Percentiles rank a stretch among this genome's conserved stretches.
Evolutionary conservation across 2,329 filamentous ascomycete species (phyloP).

Genomic region (Ascosphaera apis): DNA sequence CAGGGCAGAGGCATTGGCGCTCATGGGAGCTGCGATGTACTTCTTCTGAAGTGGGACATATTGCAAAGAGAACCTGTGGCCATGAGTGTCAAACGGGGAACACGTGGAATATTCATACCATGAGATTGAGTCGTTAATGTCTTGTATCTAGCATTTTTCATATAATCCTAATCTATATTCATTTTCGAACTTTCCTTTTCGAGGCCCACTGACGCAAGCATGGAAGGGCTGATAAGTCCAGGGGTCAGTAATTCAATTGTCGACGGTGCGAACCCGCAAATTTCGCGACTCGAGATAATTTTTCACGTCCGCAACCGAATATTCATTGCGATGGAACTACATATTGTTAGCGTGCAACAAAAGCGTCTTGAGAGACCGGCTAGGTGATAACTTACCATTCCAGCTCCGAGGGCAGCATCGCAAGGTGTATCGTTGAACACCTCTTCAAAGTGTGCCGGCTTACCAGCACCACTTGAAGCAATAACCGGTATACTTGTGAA

Average conservation of each 20-base stretch:
- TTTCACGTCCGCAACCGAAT: conserved; percentile 86
- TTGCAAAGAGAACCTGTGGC: too few species aligned
- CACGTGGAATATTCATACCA: too few species aligned
- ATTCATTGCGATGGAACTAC: conserved; percentile 79
- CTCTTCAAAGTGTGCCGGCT: conserved; percentile 68
- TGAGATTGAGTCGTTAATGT: not conserved
- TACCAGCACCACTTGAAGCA: conserved; percentile 76
- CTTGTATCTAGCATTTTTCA: not conserved
- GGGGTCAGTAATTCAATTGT: not conserved
- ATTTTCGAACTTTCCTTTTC: not conserved
- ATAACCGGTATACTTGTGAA: conserved; percentile 82
- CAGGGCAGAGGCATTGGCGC: not conserved
- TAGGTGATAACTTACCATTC: conserved; percentile 40
- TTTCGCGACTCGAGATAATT: conserved; percentile 38
- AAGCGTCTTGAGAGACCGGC: not conserved
- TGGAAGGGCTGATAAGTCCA: not conserved
- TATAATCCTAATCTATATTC: not conserved
- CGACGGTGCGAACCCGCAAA: not conserved
- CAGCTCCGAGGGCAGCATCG: conserved; percentile 82
- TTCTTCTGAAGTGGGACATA: too few species aligned
- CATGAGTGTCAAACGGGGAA: too few species aligned
- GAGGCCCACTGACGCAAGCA: not conserved
- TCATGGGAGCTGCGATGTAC: not conserved
- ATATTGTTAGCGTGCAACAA: not conserved
- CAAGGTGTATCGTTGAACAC: conserved; percentile 70